phyloP scores from a whole-genome alignment of 768 basidiomycete species.

The Strobilomyces echinocephalus region DNA sequence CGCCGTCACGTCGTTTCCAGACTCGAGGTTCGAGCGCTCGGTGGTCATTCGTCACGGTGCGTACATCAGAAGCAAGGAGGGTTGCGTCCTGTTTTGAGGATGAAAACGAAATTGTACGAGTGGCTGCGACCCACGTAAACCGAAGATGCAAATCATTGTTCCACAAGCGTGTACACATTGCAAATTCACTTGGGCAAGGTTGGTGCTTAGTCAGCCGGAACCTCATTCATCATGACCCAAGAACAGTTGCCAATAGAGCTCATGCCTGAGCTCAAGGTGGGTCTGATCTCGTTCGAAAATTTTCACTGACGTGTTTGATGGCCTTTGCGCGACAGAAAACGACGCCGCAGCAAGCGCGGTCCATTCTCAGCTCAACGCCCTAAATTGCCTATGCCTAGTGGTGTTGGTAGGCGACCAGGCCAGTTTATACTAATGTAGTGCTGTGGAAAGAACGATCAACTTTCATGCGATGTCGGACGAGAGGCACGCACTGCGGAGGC shows the following conservation, averaged over 20 bases:
- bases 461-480: not conserved
- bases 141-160: not conserved
- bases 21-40: not conserved
- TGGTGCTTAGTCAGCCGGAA: conserved; percentile 14
- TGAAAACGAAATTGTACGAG: conserved; percentile 5
- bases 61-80: not conserved
- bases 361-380: conserved; percentile 67
- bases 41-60: not conserved
- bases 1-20: too few relatives aligned
- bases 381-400: conserved; percentile 74
- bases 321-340: conserved; percentile 52
- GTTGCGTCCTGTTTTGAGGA: not conserved
- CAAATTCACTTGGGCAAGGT: not conserved
- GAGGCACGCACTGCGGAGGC: conserved; percentile 60
- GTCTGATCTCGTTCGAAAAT: too few relatives aligned
- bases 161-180: too few relatives aligned
- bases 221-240: conserved; percentile 42
- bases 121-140: not conserved
- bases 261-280: conserved; percentile 67
- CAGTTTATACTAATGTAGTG: conserved; percentile 92
- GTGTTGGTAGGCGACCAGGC: too few relatives aligned
- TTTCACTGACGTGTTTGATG: conserved; percentile 6
- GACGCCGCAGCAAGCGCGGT: conserved; percentile 61
- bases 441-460: conserved; percentile 30
- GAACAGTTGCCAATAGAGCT: conserved; percentile 72